These are phyloP conservation scores for Cercospora janseana DNA, from an alignment of 2,329 filamentous ascomycete genomes.

Conservation along the genomic window DNA sequence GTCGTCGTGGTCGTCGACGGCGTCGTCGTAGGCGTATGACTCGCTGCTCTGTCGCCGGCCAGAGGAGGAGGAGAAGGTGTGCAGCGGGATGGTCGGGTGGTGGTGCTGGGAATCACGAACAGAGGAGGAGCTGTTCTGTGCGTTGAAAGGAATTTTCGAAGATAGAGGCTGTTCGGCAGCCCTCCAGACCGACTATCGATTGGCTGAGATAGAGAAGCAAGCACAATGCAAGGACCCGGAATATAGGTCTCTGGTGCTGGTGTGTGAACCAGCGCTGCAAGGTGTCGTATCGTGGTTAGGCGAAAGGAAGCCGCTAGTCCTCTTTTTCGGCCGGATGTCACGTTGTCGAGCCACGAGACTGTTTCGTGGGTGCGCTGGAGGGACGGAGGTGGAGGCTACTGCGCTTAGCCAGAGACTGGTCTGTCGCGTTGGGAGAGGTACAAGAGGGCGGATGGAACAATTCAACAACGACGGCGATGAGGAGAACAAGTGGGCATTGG, in stretches of 20 bases:
- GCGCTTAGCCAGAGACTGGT: background rate
- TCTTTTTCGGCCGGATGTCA: background rate
- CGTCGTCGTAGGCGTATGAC: constrained; percentile 51
- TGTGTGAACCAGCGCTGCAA: constrained; percentile 1
- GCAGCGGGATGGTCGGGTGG: constrained; percentile 66
- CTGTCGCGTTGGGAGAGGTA: no score
- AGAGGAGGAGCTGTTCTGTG: constrained; percentile 3
- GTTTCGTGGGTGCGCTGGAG: background rate
- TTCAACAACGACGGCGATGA: no score
- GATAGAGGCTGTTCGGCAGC: constrained; percentile 14
- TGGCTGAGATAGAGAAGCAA: constrained; percentile 1
- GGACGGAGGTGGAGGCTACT: background rate
- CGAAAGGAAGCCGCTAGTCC: constrained; percentile 3
- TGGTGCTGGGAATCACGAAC: constrained; percentile 8
- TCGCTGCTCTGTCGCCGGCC: constrained; percentile 42
- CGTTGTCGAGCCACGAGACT: constrained; percentile 4
- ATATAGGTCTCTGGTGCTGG: constrained; percentile 3
- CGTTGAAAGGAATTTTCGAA: constrained; percentile 9
- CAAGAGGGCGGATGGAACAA: no score
- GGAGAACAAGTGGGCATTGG: background rate
- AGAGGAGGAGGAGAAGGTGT: constrained; percentile 59
- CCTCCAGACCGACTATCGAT: constrained; percentile 12
- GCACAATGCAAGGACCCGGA: background rate
- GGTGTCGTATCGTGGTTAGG: constrained; percentile 7
- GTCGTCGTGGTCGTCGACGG: constrained; percentile 5